A percentile compares a stretch with the other conserved stretches of the same genome.
Conservation (phyloP, 2,329 filamentous ascomycete genomes). For the Trichothecium sympodiale region DNA sequence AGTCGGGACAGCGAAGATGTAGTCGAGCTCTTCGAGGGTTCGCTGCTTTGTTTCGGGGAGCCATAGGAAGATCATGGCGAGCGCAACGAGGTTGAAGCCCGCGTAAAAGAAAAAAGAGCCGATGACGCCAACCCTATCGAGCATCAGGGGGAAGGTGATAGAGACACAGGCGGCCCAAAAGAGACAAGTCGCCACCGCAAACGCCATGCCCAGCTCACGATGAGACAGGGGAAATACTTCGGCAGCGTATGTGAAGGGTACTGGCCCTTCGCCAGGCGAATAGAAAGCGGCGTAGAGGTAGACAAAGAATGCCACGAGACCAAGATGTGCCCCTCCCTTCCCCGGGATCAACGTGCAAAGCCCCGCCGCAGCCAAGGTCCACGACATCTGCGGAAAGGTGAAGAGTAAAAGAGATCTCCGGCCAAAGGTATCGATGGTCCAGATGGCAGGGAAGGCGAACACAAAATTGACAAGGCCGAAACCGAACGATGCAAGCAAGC, state of each 20-base stretch:
- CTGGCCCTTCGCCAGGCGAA: conserved; percentile 48
- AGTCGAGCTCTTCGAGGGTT: conserved; percentile 45
- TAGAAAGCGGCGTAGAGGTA: conserved; percentile 44
- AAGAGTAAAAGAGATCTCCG: conserved; percentile 36
- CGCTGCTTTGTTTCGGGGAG: conserved; percentile 49
- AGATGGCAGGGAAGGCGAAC: conserved; percentile 47
- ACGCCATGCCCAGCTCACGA: conserved; percentile 61
- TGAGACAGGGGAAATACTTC: conserved; percentile 63
- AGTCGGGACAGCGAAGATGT: conserved; percentile 49
- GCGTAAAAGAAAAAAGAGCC: conserved; percentile 46
- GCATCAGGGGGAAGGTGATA: conserved; percentile 52
- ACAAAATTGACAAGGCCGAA: conserved; percentile 49
- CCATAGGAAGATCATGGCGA: conserved; percentile 44
- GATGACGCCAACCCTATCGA: conserved; percentile 29
- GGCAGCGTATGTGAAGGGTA: conserved; percentile 57
- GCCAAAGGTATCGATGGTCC: conserved; percentile 47
- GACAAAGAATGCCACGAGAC: conserved; percentile 44
- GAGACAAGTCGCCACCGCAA: conserved; percentile 55
- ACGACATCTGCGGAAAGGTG: conserved; percentile 31
- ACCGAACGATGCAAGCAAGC: conserved; percentile 47
- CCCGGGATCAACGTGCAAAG: conserved; percentile 41
- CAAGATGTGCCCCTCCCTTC: conserved; percentile 18
- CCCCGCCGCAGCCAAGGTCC: conserved; percentile 27
- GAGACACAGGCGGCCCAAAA: conserved; percentile 48
- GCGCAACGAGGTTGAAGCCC: conserved; percentile 41